Conservation (phyloP, 495 filamentous ascomycete species). For the Bathelium albidoporum region DNA sequence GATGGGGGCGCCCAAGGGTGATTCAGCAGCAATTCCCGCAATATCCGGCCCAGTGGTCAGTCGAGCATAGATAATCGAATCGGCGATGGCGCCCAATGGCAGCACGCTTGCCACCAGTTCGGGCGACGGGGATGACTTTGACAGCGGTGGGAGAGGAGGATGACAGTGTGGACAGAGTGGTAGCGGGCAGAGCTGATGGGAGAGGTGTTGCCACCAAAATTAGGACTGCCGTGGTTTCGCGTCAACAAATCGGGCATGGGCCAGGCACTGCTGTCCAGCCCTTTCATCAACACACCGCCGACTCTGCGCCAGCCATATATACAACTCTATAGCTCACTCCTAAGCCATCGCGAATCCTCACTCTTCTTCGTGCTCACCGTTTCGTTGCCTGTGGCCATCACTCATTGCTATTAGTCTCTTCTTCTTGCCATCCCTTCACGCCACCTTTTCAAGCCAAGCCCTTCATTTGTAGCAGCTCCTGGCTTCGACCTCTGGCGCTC, state of each 20-base stretch:
- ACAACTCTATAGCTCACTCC: neutral
- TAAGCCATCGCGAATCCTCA: no score
- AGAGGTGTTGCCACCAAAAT: neutral
- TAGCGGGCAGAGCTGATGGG: neutral
- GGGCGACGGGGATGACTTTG: neutral
- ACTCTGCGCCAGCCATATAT: neutral
- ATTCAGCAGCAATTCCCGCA: neutral
- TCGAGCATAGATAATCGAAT: neutral
- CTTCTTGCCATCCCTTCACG: neutral
- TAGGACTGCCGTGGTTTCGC: neutral
- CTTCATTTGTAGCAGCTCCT: neutral
- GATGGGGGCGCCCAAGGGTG: neutral
- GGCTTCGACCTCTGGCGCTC: conserved; percentile 1
- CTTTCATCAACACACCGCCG: conserved; percentile 5
- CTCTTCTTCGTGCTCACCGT: neutral
- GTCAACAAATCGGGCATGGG: neutral
- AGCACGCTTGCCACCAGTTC: neutral
- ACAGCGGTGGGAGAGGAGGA: neutral
- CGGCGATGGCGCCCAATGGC: neutral
- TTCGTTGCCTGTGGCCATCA: neutral
- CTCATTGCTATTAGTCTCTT: neutral
- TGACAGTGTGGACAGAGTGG: neutral
- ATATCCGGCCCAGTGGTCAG: neutral
- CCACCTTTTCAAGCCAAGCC: neutral
- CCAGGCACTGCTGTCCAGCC: neutral